phyloP scores from a whole-genome alignment of 2,329 filamentous ascomycete species.

The Aureobasidium pullulans region DNA sequence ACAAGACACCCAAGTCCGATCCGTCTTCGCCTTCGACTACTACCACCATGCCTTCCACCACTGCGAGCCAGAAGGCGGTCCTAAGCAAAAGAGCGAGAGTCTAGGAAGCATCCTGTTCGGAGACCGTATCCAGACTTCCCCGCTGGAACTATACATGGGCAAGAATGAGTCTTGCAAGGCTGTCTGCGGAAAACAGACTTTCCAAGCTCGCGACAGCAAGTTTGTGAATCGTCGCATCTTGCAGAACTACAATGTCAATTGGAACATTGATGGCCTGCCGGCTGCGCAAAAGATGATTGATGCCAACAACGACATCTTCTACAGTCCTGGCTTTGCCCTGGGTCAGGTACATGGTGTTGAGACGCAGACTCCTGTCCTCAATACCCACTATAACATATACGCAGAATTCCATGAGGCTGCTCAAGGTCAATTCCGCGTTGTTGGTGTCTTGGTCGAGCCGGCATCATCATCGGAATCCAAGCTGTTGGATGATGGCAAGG shows the following conservation, averaged over 20 bases:
- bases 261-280: slow-evolving; percentile 89
- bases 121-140: slow-evolving; percentile 94
- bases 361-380: slow-evolving; percentile 55
- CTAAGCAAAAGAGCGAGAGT: slow-evolving; percentile 76
- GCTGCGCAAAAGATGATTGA: slow-evolving; percentile 79
- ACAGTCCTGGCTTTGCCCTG: slow-evolving; percentile 84
- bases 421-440: slow-evolving; percentile 70
- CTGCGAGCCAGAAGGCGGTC: slow-evolving; percentile 70
- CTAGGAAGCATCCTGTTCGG: slow-evolving; percentile 95
- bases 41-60: slow-evolving; percentile 85
- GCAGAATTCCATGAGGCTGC: slow-evolving; percentile 85
- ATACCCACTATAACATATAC: slow-evolving; percentile 93
- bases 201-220: slow-evolving; percentile 57
- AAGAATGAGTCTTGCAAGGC: slow-evolving; percentile 80
- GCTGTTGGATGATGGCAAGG: slow-evolving; percentile 44
- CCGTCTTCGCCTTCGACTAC: slow-evolving; percentile 95
- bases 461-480: slow-evolving; percentile 58
- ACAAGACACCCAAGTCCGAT: slow-evolving; percentile 73
- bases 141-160: slow-evolving; percentile 81
- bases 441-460: slow-evolving; percentile 84
- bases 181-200: slow-evolving; percentile 63
- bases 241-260: slow-evolving; percentile 87
- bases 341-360: slow-evolving; percentile 57
- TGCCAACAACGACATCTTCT: slow-evolving; percentile 70
- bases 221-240: slow-evolving; percentile 80